Conservation (phyloP, 441 rosid species). For the Jatropha multifida region DNA sequence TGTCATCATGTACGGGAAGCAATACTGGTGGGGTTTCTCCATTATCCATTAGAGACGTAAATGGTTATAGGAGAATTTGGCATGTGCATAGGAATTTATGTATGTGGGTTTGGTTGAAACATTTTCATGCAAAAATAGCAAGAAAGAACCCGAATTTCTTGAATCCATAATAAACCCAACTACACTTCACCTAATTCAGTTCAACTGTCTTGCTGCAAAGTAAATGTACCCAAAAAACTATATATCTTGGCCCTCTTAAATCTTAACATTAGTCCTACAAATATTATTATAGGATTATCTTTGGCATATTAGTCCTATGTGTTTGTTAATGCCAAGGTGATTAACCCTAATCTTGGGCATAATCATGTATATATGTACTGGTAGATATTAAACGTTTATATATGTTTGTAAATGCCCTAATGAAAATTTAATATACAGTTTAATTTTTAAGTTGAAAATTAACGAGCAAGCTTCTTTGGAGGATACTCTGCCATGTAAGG, state of each 20-base stretch:
- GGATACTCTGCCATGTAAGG: neutral
- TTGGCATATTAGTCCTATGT: conserved; percentile 10
- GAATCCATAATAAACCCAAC: conserved; percentile 15
- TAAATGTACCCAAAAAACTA: conserved; percentile 2
- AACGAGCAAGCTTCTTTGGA: neutral
- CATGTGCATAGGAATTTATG: neutral
- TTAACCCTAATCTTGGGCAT: conserved; percentile 21
- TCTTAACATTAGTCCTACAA: too few species aligned
- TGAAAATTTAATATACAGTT: conserved; percentile 1
- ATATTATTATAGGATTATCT: too few species aligned
- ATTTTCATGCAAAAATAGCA: neutral
- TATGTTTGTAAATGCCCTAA: neutral
- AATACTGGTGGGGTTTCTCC: neutral
- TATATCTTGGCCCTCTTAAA: conserved; percentile 1
- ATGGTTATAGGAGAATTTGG: neutral
- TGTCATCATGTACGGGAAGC: neutral
- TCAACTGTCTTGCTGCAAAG: conserved; percentile 20
- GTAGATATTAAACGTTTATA: neutral
- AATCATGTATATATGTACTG: neutral
- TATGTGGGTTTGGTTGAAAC: conserved; percentile 1
- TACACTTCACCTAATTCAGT: conserved; percentile 23
- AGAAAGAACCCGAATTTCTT: neutral
- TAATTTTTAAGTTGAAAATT: neutral
- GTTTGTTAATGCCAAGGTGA: neutral
- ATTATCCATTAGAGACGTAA: neutral